phyloP scores from a whole-genome alignment of 345 rosid genomes.

The Citrus hindsii region DNA sequence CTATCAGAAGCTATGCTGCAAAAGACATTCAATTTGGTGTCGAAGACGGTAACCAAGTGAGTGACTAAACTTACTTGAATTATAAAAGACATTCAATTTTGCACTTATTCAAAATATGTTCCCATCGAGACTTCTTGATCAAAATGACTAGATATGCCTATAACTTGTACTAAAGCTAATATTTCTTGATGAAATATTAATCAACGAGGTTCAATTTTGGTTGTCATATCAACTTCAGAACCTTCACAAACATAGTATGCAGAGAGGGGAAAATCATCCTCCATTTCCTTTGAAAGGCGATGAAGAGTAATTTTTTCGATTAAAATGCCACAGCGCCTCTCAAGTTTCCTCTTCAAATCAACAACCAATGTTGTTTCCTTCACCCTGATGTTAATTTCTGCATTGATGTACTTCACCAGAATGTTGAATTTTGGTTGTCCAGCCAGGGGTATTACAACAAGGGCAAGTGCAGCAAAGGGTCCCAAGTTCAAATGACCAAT shows the following conservation, averaged over 20 bases:
- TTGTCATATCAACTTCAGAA: neutral
- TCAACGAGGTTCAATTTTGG: neutral
- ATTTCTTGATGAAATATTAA: neutral
- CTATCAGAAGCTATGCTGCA: too few species aligned
- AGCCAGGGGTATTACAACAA: neutral
- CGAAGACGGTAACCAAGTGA: too few species aligned
- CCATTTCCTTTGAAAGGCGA: neutral
- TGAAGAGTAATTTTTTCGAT: neutral
- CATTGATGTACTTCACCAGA: neutral
- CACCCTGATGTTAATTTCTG: neutral
- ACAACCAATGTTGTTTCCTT: neutral
- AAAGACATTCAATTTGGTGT: too few species aligned
- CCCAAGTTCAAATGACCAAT: neutral
- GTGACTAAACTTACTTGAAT: too few species aligned
- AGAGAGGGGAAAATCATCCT: neutral
- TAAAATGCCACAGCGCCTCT: neutral
- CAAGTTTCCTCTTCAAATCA: constrained; percentile 1
- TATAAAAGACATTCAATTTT: too few species aligned
- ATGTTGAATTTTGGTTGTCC: neutral
- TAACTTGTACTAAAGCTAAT: too few species aligned
- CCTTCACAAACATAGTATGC: constrained; percentile 5
- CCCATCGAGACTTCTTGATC: too few species aligned
- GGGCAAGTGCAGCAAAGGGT: neutral
- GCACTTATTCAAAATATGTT: too few species aligned
- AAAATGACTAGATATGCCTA: too few species aligned